phyloP scores from a whole-genome alignment of 2,329 filamentous ascomycete genomes.

The Anthostomella pinea region DNA sequence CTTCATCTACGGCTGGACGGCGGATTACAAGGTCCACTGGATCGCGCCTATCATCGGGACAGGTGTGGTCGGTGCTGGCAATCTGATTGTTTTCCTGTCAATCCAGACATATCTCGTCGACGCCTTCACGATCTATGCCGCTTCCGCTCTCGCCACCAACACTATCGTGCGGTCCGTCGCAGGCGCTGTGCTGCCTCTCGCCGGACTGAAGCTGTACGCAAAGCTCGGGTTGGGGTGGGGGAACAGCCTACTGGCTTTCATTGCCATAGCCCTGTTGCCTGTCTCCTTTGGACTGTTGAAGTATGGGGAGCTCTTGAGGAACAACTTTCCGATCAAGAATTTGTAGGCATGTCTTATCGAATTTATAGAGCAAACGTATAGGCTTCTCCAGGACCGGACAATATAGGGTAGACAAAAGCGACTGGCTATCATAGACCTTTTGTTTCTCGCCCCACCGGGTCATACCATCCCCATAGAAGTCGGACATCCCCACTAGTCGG shows the following conservation, averaged over 20 bases:
- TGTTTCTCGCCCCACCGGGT: too few relatives aligned
- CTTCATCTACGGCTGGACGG: conserved; percentile 49
- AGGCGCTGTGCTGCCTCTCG: conserved; percentile 54
- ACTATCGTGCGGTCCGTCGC: conserved; percentile 50
- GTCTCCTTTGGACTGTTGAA: conserved; percentile 14
- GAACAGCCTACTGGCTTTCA: conserved; percentile 53
- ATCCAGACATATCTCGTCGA: conserved; percentile 50
- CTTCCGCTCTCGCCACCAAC: conserved; percentile 56
- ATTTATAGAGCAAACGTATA: too few relatives aligned
- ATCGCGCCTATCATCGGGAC: conserved; percentile 47
- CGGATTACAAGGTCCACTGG: conserved; percentile 44
- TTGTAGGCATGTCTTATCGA: too few relatives aligned
- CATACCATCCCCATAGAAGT: too few relatives aligned
- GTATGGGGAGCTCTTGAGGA: conserved; percentile 20
- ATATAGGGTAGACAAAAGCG: too few relatives aligned
- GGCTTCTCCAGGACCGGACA: too few relatives aligned
- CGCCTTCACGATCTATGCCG: conserved; percentile 51
- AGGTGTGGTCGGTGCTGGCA: conserved; percentile 38
- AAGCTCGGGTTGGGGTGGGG: conserved; percentile 56
- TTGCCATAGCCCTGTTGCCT: conserved; percentile 32
- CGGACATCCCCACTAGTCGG: too few relatives aligned
- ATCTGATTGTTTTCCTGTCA: conserved; percentile 23
- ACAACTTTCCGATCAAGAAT: conserved; percentile 15
- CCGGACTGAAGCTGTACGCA: conserved; percentile 49
- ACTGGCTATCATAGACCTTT: too few relatives aligned